phyloP scores from a whole-genome alignment of 805 yeast species.

The Candida xyloterini region DNA sequence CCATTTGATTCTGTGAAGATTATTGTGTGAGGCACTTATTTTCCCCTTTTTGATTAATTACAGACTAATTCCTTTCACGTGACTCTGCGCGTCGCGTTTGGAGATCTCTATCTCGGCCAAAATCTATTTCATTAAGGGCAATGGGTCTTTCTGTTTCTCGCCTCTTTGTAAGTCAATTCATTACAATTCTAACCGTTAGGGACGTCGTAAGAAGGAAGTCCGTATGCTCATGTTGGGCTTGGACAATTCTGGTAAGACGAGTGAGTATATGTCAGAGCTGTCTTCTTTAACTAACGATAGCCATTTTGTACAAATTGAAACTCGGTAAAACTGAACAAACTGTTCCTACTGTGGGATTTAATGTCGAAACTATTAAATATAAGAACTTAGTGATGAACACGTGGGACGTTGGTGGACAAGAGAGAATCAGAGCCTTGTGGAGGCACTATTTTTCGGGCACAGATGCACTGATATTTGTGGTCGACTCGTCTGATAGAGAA shows the following conservation, averaged over 20 bases:
- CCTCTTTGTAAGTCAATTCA: conserved; percentile 18
- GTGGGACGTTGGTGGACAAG: conserved; percentile 96
- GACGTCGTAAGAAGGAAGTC: conserved; percentile 25
- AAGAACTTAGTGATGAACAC: conserved; percentile 50
- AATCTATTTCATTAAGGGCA: neutral
- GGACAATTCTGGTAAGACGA: conserved; percentile 91
- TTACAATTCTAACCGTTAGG: conserved; percentile 10
- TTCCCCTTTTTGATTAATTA: too few relatives aligned
- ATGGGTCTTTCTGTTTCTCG: conserved; percentile 26
- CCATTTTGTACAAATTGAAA: conserved; percentile 80
- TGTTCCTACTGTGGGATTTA: conserved; percentile 92
- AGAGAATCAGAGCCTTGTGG: conserved; percentile 88
- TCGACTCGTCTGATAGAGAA: conserved; percentile 72
- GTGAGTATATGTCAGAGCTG: conserved; percentile 24
- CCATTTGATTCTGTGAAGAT: neutral
- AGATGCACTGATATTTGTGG: conserved; percentile 85
- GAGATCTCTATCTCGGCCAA: neutral
- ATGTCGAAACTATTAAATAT: conserved; percentile 62
- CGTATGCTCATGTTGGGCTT: conserved; percentile 86
- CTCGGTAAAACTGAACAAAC: conserved; percentile 73
- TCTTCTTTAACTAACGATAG: conserved; percentile 22
- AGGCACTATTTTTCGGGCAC: conserved; percentile 94
- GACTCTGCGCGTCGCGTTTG: conserved; percentile 1
- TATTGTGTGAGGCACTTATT: neutral
- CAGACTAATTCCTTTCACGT: neutral